Base-by-base conservation (phyloP, 495 filamentous ascomycete species). In the Glonium stellatum region DNA sequence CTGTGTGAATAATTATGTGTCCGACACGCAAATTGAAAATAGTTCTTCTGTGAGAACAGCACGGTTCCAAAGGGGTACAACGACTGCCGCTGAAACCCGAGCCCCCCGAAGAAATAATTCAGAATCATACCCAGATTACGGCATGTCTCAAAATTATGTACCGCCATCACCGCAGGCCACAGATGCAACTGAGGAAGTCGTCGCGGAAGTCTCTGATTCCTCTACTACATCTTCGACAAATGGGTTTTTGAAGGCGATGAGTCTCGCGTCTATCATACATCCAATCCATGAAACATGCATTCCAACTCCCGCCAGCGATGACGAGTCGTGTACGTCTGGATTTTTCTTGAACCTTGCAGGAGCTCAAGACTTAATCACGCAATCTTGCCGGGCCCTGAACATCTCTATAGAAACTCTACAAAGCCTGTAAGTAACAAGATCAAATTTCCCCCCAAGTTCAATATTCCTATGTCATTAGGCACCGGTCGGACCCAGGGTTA, bases 201-300 rank as follows among this genome's bases (percentile, higher is more conserved):
- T 11, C 12, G 4, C 47, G 3, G 22, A 50, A 12, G 21, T 21
- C n/a, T 50, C 47, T 50, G 47, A 50, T 50, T 50, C 47, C 1
- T 50, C 47, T 1, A 21, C 18, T 11, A 50, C 47, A 4, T 15
- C 47, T 1, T 15, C 47, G 23, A 50, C 22, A 3, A 50, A 50
- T 23, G n/a, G n/a, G n/a, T 50, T 50, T 23, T 15, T 50, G 18
- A 15, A 21, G 12, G 47, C 47, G 15, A 50, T 61, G 4, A 65
- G 46, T 21, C 62, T 70, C 54, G 65, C 64, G 2, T 56, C 55
- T 18, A 60, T 68, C 56, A 63, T 70, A 49, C 65, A 65, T 52
- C 66, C 66, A 5, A 63, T 63, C 12, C 65, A 70, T 44, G 63
- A 68, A 11, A 50, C n/a, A 12, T 50, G 47, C 47, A 19, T 50